Conservation (phyloP, 2,329 filamentous ascomycete genomes). For the Acephala macrosclerotiorum region DNA sequence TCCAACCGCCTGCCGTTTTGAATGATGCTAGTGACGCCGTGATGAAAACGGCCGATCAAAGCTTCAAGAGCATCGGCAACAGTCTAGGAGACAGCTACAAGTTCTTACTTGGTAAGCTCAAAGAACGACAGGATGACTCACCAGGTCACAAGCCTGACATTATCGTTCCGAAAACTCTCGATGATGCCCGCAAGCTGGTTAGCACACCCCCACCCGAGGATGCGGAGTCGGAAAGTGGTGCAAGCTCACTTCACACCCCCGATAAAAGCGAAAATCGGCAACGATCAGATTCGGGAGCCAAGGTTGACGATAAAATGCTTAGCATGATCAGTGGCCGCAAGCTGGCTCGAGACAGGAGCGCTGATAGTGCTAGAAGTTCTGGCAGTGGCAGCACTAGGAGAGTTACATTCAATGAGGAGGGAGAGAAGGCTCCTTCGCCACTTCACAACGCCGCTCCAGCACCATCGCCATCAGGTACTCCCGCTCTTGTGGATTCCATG, state of each 20-base stretch:
- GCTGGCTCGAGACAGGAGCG: slow-evolving; percentile 71
- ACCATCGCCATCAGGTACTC: slow-evolving; percentile 49
- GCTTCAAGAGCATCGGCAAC: slow-evolving; percentile 89
- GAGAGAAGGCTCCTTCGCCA: slow-evolving; percentile 47
- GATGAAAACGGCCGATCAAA: slow-evolving; percentile 87
- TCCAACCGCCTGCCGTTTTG: slow-evolving; percentile 83
- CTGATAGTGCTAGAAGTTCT: slow-evolving; percentile 74
- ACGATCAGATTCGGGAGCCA: slow-evolving; percentile 43
- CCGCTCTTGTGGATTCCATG: slow-evolving; percentile 79
- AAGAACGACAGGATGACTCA: slow-evolving; percentile 66
- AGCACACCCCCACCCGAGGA: slow-evolving; percentile 67
- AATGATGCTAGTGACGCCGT: slow-evolving; percentile 85
- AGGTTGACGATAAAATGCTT: slow-evolving; percentile 70
- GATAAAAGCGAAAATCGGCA: slow-evolving; percentile 36
- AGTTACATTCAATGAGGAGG: slow-evolving; percentile 55
- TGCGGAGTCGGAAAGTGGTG: slow-evolving; percentile 52
- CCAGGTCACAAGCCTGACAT: slow-evolving; percentile 57
- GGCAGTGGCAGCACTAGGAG: slow-evolving; percentile 60
- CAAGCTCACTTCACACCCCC: slow-evolving; percentile 57
- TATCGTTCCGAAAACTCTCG: slow-evolving; percentile 83
- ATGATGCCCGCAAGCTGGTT: slow-evolving; percentile 90
- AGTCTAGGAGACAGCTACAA: slow-evolving; percentile 93
- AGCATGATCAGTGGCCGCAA: slow-evolving; percentile 75
- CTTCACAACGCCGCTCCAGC: slow-evolving; percentile 38
- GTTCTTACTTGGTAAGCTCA: slow-evolving; percentile 87